phyloP scores from a whole-genome alignment of 2,329 filamentous ascomycete species.

The Colletotrichum tropicicola region DNA sequence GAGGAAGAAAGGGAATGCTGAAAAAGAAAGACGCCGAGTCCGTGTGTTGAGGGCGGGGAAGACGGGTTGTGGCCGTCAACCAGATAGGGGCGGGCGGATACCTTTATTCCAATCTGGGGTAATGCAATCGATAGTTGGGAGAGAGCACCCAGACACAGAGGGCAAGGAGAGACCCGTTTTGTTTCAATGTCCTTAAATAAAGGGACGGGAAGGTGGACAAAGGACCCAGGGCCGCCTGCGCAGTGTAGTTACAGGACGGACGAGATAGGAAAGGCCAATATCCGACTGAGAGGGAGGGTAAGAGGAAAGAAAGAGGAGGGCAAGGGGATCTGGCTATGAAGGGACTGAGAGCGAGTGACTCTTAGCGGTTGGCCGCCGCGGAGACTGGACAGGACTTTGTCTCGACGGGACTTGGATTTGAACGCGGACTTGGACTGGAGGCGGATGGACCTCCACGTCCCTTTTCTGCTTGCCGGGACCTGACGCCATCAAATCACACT shows the following conservation, averaged over 20 bases:
- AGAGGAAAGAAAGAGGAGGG: background rate
- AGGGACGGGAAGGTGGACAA: conserved; percentile 3
- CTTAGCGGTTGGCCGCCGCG: background rate
- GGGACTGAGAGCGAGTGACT: no score
- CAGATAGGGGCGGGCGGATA: no score
- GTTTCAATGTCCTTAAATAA: conserved; percentile 13
- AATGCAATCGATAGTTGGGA: no score
- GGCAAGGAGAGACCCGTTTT: conserved; percentile 15
- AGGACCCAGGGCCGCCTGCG: background rate
- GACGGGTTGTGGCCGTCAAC: no score
- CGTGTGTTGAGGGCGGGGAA: background rate
- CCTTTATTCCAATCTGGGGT: no score
- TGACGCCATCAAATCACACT: conserved; percentile 21
- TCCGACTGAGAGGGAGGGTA: background rate
- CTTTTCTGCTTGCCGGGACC: conserved; percentile 6
- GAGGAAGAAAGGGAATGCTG: background rate
- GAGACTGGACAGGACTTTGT: background rate
- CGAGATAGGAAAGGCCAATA: conserved; percentile 14
- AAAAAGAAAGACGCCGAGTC: background rate
- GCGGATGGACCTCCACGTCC: background rate
- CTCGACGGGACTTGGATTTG: background rate
- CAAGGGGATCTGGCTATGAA: background rate
- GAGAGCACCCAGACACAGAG: no score
- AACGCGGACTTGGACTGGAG: background rate
- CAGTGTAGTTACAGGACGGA: background rate